A percentile compares a stretch with the other conserved stretches of the same genome.
Evolutionary conservation across 495 filamentous ascomycete genomes (phyloP).

Genomic region (Hypoxylon rickii): DNA sequence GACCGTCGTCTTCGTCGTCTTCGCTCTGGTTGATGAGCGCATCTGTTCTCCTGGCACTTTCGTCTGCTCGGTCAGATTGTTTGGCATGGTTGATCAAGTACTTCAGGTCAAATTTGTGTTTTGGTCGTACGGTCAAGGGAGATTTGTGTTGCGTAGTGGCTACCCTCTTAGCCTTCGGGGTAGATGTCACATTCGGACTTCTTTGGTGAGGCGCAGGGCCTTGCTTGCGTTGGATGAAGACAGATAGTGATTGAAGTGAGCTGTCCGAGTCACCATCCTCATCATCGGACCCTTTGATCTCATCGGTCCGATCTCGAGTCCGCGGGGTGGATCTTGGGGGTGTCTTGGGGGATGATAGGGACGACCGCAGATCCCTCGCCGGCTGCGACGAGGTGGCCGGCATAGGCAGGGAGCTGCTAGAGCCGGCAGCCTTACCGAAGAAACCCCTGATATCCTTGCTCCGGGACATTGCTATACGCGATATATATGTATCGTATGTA

Average conservation of each 20-base stretch:
- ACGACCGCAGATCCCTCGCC: conserved; percentile 8
- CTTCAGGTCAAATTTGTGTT: conserved; percentile 71
- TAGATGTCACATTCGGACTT: conserved; percentile 34
- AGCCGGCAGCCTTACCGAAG: conserved; percentile 31
- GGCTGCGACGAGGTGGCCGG: conserved; percentile 15
- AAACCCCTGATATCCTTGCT: conserved; percentile 43
- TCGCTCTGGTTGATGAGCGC: conserved; percentile 32
- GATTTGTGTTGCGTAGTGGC: conserved; percentile 44
- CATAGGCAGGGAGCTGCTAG: conserved; percentile 20
- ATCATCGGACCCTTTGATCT: conserved; percentile 72
- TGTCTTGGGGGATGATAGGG: conserved; percentile 35
- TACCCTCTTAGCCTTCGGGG: conserved; percentile 47
- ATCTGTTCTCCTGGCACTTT: conserved; percentile 45
- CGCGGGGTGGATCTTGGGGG: conserved; percentile 33
- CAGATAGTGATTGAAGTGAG: conserved; percentile 36
- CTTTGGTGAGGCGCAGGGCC: conserved; percentile 26
- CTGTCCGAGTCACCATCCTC: conserved; percentile 64
- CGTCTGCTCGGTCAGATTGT: conserved; percentile 61
- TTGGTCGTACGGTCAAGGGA: conserved; percentile 53
- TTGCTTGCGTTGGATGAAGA: conserved; percentile 25
- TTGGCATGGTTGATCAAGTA: conserved; percentile 63
- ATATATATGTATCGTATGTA: neutral
- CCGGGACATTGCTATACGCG: conserved; percentile 17
- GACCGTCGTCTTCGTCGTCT: conserved; percentile 23
- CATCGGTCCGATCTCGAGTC: conserved; percentile 41